Evolutionary conservation across 441 rosid genomes (phyloP).

Genomic region (Gossypium laxum): DNA sequence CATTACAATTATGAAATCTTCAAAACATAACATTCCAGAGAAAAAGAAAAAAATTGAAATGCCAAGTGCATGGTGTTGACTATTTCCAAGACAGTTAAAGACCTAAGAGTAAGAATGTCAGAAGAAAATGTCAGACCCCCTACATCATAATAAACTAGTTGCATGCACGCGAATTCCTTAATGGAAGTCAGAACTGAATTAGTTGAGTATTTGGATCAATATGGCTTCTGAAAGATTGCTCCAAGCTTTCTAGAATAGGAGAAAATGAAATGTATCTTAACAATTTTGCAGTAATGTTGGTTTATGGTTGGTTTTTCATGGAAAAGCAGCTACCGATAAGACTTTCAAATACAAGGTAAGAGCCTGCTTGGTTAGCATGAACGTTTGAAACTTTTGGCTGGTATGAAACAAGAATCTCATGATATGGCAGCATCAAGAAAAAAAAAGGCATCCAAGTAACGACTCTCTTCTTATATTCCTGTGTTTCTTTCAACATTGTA

Average conservation of each 20-base stretch:
- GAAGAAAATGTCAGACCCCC: background rate
- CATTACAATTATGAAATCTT: conserved; percentile 17
- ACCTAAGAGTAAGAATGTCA: background rate
- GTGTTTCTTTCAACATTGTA: background rate
- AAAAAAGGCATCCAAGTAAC: background rate
- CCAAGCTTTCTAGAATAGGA: background rate
- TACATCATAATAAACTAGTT: background rate
- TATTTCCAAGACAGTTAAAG: background rate
- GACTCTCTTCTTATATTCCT: background rate
- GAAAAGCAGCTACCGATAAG: background rate
- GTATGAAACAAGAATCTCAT: background rate
- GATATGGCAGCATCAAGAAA: background rate
- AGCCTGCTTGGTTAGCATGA: background rate
- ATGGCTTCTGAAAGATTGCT: background rate
- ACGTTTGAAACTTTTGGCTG: background rate
- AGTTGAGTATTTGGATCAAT: background rate
- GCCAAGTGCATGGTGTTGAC: background rate
- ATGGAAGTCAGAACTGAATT: background rate
- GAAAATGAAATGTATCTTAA: background rate
- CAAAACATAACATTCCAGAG: background rate
- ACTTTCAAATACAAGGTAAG: background rate
- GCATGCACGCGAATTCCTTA: background rate
- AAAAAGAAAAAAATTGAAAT: background rate
- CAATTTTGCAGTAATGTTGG: background rate
- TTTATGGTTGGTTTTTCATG: background rate